A percentile compares a stretch with the other conserved stretches of the same genome.
Evolutionary conservation across 2,329 filamentous ascomycete genomes (phyloP).

Genomic region (Xylaria sp.): DNA sequence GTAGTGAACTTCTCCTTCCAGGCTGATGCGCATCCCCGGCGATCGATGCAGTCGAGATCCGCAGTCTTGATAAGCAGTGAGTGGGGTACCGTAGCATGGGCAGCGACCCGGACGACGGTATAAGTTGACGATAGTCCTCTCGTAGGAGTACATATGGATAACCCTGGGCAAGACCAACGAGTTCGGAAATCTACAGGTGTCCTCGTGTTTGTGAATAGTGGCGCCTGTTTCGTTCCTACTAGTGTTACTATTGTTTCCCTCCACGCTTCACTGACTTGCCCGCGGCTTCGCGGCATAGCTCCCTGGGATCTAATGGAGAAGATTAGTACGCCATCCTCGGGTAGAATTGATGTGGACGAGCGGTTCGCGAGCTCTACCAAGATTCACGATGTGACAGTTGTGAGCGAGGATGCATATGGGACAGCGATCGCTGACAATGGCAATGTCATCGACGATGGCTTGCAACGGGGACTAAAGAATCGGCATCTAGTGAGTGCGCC

Average conservation of each 20-base stretch:
- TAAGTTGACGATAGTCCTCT: not conserved
- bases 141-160: not conserved
- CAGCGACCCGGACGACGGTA: not conserved
- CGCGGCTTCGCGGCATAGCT: not conserved
- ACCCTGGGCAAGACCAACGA: not conserved
- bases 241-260: not conserved
- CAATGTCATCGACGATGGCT: slow-evolving; percentile 37
- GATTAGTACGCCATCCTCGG: slow-evolving; percentile 7
- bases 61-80: slow-evolving; percentile 20
- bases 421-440: slow-evolving; percentile 31
- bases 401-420: slow-evolving; percentile 4
- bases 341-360: slow-evolving; percentile 18
- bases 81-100: slow-evolving; percentile 16
- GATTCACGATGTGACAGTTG: not conserved
- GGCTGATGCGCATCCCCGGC: not conserved
- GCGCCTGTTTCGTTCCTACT: not conserved
- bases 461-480: slow-evolving; percentile 39
- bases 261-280: not conserved
- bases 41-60: slow-evolving; percentile 18
- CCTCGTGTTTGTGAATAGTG: not conserved
- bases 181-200: not conserved
- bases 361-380: slow-evolving; percentile 16
- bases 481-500: slow-evolving; percentile 34
- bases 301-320: not conserved
- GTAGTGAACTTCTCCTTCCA: not conserved